phyloP scores from a whole-genome alignment of 164 flowering plant genomes.

The Buxus sempervirens region DNA sequence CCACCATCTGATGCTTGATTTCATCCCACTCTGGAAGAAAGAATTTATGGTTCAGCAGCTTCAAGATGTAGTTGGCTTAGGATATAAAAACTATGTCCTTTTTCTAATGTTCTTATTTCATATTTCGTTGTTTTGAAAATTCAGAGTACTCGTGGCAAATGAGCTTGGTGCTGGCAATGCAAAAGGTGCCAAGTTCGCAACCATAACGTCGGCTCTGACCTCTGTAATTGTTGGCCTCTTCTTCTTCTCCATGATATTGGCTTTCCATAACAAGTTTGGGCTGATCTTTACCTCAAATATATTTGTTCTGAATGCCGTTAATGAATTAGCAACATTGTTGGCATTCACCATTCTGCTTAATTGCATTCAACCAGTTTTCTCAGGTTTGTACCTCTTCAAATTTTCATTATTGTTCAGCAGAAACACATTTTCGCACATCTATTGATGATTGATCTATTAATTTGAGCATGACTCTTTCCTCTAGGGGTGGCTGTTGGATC shows the following conservation, averaged over 20 bases:
- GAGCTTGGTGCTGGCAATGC: constrained; percentile 76
- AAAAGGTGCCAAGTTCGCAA: constrained; percentile 58
- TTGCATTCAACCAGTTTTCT: constrained; percentile 35
- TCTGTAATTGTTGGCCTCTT: constrained; percentile 50
- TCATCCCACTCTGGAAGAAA: too few relatives aligned
- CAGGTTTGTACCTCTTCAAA: constrained; percentile 36
- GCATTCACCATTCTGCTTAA: constrained; percentile 47
- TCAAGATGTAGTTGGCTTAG: too few relatives aligned
- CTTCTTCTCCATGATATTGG: constrained; percentile 46
- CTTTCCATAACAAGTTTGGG: constrained; percentile 37
- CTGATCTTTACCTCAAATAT: constrained; percentile 46
- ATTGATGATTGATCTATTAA: not conserved
- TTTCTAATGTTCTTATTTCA: too few relatives aligned
- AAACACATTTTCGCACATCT: too few relatives aligned
- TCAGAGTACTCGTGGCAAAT: constrained; percentile 65
- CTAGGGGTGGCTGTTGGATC: constrained; percentile 72
- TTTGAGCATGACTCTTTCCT: not conserved
- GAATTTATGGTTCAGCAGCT: too few relatives aligned
- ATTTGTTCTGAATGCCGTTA: constrained; percentile 37
- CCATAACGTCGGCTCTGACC: constrained; percentile 38
- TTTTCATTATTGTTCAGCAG: too few relatives aligned
- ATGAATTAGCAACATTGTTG: constrained; percentile 38
- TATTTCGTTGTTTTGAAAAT: too few relatives aligned
- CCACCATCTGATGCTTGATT: too few relatives aligned
- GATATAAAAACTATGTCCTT: too few relatives aligned